phyloP scores from a whole-genome alignment of 2,329 filamentous ascomycete species.

The Cyanodermella asteris region DNA sequence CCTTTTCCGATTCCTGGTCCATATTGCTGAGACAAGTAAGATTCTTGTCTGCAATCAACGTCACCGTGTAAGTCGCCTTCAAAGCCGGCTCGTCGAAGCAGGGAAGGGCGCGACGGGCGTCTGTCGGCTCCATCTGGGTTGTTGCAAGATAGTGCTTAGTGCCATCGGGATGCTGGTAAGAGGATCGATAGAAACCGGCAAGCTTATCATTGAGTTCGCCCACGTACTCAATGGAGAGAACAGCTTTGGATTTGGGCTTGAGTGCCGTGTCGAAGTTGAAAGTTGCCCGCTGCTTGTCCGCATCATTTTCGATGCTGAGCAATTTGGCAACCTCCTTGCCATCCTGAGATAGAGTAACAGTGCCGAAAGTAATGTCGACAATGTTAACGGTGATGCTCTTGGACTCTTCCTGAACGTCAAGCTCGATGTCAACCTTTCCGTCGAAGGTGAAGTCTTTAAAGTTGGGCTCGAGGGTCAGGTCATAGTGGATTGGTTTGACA shows the following conservation, averaged over 20 bases:
- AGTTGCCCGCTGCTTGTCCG: slow-evolving; percentile 59
- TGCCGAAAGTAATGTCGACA: slow-evolving; percentile 64
- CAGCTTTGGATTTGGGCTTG: slow-evolving; percentile 52
- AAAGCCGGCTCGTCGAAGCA: slow-evolving; percentile 92
- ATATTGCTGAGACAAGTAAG: slow-evolving; percentile 92
- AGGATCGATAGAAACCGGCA: slow-evolving; percentile 92
- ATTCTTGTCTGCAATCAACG: slow-evolving; percentile 71
- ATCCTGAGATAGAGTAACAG: slow-evolving; percentile 42
- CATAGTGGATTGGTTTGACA: slow-evolving; percentile 79
- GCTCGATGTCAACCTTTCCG: slow-evolving; percentile 65
- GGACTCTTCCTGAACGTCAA: slow-evolving; percentile 69
- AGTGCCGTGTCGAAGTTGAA: slow-evolving; percentile 57
- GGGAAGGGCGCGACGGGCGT: slow-evolving; percentile 78
- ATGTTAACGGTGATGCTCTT: slow-evolving; percentile 74
- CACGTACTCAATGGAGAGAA: slow-evolving; percentile 55
- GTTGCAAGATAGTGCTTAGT: slow-evolving; percentile 65
- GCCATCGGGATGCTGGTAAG: slow-evolving; percentile 67
- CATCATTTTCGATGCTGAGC: slow-evolving; percentile 50
- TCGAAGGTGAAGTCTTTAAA: slow-evolving; percentile 74
- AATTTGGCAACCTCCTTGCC: slow-evolving; percentile 37
- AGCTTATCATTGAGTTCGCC: slow-evolving; percentile 80
- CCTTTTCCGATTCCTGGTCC: slow-evolving; percentile 65
- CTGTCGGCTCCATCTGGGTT: slow-evolving; percentile 90
- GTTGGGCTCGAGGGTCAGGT: slow-evolving; percentile 77
- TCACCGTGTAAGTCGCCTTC: slow-evolving; percentile 83